Conservation (phyloP, 2,329 filamentous ascomycete species). For the Trichoderma hamatum region DNA sequence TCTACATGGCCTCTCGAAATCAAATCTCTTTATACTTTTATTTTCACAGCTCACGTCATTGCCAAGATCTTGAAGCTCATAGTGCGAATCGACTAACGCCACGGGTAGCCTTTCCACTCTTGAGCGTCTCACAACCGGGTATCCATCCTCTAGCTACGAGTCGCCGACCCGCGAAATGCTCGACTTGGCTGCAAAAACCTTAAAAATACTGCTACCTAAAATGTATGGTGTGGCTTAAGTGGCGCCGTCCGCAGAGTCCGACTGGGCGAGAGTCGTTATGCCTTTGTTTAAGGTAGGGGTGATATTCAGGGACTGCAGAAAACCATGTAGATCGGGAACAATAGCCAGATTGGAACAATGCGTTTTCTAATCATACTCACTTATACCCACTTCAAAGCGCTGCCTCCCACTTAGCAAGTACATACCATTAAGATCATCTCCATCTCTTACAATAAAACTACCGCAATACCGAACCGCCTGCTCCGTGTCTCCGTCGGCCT, state of each 20-base stretch:
- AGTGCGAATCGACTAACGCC: not conserved
- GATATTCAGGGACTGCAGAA: constrained; percentile 8
- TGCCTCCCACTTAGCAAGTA: not conserved
- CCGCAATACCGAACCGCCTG: not conserved
- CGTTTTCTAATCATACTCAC: not conserved
- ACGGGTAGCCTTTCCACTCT: constrained; percentile 11
- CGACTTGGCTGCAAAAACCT: constrained; percentile 9
- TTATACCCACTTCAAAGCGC: not conserved
- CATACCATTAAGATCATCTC: not conserved
- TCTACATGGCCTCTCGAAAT: not conserved
- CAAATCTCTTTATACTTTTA: constrained; percentile 1
- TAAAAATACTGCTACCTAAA: not conserved
- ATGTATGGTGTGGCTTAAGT: not conserved
- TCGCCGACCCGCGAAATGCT: constrained; percentile 3
- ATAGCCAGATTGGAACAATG: not conserved
- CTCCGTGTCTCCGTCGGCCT: not conserved
- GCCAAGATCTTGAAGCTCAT: not conserved
- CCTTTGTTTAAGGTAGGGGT: not conserved
- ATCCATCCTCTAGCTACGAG: not conserved
- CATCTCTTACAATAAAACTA: not conserved
- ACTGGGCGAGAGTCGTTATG: not conserved
- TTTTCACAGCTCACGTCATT: not conserved
- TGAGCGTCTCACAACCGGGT: not conserved
- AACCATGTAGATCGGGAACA: not conserved
- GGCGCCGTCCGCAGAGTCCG: not conserved